Conservation (phyloP, 192 early-diverging fungal genomes). For the Diversispora epigaea region DNA sequence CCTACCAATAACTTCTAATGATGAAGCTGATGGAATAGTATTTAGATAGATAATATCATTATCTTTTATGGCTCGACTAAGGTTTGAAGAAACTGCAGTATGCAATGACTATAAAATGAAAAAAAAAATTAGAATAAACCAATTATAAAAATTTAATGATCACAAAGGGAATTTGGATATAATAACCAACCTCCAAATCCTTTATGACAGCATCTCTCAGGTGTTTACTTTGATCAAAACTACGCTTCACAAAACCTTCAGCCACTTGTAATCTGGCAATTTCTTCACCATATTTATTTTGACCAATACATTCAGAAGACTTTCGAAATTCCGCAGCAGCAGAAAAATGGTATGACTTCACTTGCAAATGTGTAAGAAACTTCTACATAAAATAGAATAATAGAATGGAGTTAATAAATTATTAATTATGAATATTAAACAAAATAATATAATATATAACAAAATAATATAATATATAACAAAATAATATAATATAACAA, state of each 20-base stretch:
- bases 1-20: constrained; percentile 60
- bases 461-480: neutral
- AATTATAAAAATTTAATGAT: neutral
- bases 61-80: constrained; percentile 75
- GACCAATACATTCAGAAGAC: constrained; percentile 67
- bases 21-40: constrained; percentile 60
- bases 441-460: neutral
- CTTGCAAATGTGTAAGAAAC: constrained; percentile 59
- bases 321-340: constrained; percentile 81
- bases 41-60: constrained; percentile 91
- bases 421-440: neutral
- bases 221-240: constrained; percentile 40
- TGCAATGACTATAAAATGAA: constrained; percentile 40
- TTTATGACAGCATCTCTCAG: constrained; percentile 43
- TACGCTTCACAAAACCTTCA: constrained; percentile 44
- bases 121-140: neutral
- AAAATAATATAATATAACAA: neutral
- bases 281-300: constrained; percentile 83
- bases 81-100: constrained; percentile 49
- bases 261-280: constrained; percentile 71
- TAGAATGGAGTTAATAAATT: neutral
- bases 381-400: constrained; percentile 40
- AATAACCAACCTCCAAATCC: constrained; percentile 36
- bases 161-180: neutral
- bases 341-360: constrained; percentile 71